Evolutionary conservation across 2,329 filamentous ascomycete genomes (phyloP).

Genomic region (Pseudonectria buxi): DNA sequence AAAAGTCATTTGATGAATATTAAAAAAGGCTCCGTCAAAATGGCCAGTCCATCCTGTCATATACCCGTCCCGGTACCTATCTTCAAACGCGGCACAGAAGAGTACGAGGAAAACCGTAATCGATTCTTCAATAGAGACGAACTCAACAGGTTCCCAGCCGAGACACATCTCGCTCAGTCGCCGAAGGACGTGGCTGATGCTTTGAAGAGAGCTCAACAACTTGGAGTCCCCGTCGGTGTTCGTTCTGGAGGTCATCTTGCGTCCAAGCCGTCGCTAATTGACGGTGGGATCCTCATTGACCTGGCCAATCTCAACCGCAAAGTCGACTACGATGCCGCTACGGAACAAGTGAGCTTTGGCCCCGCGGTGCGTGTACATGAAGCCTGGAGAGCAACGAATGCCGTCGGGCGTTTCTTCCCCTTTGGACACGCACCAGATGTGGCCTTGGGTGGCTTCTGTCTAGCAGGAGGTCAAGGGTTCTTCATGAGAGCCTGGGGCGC

Average conservation of each 20-base stretch:
- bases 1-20: too few relatives aligned
- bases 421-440: constrained; percentile 18
- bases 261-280: constrained; percentile 1
- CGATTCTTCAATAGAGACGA: constrained; percentile 1
- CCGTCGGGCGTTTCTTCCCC: constrained; percentile 10
- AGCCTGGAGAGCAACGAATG: background rate
- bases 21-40: too few relatives aligned
- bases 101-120: constrained; percentile 1
- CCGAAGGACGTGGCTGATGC: background rate
- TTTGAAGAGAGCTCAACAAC: background rate
- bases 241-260: constrained; percentile 1
- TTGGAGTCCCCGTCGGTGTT: background rate
- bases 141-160: background rate
- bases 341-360: background rate
- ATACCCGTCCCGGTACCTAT: too few relatives aligned
- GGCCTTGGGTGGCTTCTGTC: constrained; percentile 18
- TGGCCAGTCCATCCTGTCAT: too few relatives aligned
- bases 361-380: constrained; percentile 1
- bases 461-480: constrained; percentile 23
- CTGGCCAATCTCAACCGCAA: background rate
- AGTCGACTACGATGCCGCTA: background rate
- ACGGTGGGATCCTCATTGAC: constrained; percentile 1
- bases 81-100: background rate
- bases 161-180: constrained; percentile 1
- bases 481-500: constrained; percentile 23